Evolutionary conservation across 2,329 filamentous ascomycete species (phyloP), one percentile per base, ranked within the genome.

Genomic region (Plenodomus tracheiphilus): DNA sequence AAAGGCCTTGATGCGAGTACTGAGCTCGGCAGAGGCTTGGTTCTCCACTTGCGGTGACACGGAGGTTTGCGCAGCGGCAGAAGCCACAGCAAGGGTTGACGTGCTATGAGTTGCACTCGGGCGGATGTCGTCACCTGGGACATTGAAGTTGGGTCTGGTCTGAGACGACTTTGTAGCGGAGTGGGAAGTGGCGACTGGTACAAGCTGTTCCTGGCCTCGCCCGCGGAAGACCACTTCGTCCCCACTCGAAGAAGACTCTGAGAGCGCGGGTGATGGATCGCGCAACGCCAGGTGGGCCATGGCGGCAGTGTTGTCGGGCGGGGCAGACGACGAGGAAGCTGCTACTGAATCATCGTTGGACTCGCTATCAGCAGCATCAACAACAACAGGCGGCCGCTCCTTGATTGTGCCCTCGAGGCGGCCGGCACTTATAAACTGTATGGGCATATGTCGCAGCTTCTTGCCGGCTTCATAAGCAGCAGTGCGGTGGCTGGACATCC

Each of bases 361-460:
- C 16, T 52, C 53, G 10, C 46, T 37, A 19, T 53, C 46, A 10
- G 50, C 52, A 32, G 42, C 41, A 6, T 54, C 52, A 11, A 36
- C 28, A 11, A 36, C 28, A 20, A 21, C 39, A 8, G 57, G 43
- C 13, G 64, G 51, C 25, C 74, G 66, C 13, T 69, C 61, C 46
- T 67, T 59, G 25, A 70, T 56, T n/a, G 69, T 70, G 46, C 69
- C 68, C 46, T 70, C 51, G 45, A 73, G 59, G 18, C 58, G 71
- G 18, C 82, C 83, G 28, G 82, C 84, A 63, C 82, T 85, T 51
- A 88, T 78, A 62, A 88, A 88, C 2, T 71, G 66, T 42, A 88
- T 77, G 19, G 74, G 73, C 45, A 79, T 75, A 58, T 85, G 72
- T 49, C 85, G 77, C 41, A 87, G 74, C 54, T 77, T 78, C 41